Evolutionary conservation across 2,329 filamentous ascomycete species (phyloP).

Genomic region (Arthrobotrys entomopaga): DNA sequence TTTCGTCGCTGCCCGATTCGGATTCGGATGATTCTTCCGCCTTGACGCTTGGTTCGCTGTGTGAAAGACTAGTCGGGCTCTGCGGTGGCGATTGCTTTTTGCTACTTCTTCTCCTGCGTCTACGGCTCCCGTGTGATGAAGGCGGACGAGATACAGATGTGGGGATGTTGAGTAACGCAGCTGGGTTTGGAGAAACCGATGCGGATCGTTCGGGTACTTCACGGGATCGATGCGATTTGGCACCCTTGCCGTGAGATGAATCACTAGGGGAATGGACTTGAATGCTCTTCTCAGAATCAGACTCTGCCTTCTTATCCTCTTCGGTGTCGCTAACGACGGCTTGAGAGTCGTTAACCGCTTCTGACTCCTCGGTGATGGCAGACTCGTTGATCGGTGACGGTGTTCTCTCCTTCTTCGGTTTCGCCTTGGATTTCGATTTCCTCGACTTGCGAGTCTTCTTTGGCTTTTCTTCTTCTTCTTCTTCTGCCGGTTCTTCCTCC

Average conservation of each 20-base stretch:
- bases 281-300: constrained; percentile 44
- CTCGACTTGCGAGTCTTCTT: constrained; percentile 36
- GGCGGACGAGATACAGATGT: constrained; percentile 50
- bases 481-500: constrained; percentile 10
- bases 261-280: constrained; percentile 48
- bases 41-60: constrained; percentile 45
- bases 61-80: constrained; percentile 50
- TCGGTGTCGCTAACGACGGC: constrained; percentile 46
- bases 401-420: constrained; percentile 30
- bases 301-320: constrained; percentile 36
- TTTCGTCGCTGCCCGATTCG: constrained; percentile 41
- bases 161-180: constrained; percentile 43
- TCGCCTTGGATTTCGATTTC: constrained; percentile 35
- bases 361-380: constrained; percentile 47
- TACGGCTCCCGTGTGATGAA: constrained; percentile 50
- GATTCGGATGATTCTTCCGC: constrained; percentile 28
- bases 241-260: constrained; percentile 19
- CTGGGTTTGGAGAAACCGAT: constrained; percentile 38
- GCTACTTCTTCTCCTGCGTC: constrained; percentile 44
- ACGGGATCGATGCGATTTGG: constrained; percentile 13
- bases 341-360: constrained; percentile 45
- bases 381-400: constrained; percentile 47
- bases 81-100: constrained; percentile 34
- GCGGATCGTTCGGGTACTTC: constrained; percentile 28
- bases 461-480: constrained; percentile 31